These are phyloP conservation scores for Bauhinia variegata DNA, from an alignment of 306 rosid species.

Conservation along the genomic window DNA sequence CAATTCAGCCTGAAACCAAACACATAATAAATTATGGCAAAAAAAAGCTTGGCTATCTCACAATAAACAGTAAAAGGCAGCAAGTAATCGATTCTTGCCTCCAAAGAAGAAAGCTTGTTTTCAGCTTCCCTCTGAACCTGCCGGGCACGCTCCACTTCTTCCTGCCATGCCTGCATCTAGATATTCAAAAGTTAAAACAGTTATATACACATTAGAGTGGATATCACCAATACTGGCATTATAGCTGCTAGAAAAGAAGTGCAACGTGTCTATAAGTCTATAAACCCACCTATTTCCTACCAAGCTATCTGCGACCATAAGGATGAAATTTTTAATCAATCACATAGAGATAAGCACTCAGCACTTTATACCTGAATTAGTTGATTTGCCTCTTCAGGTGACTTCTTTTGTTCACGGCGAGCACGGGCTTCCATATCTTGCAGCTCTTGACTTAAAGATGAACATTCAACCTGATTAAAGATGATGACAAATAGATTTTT, in stretches of 20 bases:
- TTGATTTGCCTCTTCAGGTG: constrained; percentile 93
- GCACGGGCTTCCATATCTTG: constrained; percentile 91
- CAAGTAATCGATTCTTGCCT: constrained; percentile 53
- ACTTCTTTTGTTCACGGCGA: constrained; percentile 89
- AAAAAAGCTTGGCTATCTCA: constrained; percentile 34
- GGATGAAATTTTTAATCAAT: not conserved
- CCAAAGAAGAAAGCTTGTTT: constrained; percentile 82
- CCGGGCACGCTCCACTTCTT: constrained; percentile 94
- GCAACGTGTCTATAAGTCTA: not conserved
- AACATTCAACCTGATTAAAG: constrained; percentile 80
- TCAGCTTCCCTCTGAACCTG: constrained; percentile 98
- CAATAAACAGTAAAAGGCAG: constrained; percentile 21
- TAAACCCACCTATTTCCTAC: constrained; percentile 13
- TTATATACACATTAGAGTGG: constrained; percentile 33
- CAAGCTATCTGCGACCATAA: not conserved
- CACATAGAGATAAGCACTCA: not conserved
- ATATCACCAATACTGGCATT: constrained; percentile 21
- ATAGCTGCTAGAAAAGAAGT: not conserved
- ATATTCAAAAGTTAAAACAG: constrained; percentile 26
- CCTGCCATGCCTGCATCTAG: constrained; percentile 95
- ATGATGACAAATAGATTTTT: constrained; percentile 25
- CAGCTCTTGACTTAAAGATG: constrained; percentile 91
- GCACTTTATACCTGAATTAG: constrained; percentile 65
- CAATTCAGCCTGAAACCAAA: constrained; percentile 71
- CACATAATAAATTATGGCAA: constrained; percentile 29